Conservation (phyloP, 768 basidiomycete genomes). For the Cystobasidium tubakii region DNA sequence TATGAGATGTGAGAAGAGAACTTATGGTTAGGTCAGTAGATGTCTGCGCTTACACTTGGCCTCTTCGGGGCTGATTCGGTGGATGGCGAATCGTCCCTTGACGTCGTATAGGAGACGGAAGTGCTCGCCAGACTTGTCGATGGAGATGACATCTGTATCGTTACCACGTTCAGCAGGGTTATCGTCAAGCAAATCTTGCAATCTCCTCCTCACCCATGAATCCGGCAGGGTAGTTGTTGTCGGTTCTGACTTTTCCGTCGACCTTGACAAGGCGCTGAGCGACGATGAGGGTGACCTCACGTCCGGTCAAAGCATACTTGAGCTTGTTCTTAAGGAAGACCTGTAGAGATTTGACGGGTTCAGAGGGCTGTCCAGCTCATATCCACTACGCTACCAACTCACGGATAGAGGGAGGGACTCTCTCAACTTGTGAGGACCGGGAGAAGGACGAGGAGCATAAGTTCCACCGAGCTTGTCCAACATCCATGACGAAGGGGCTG, state of each 20-base stretch:
- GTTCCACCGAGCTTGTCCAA: constrained; percentile 95
- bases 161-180: too few species aligned
- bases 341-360: constrained; percentile 30
- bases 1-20: constrained; percentile 8
- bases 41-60: constrained; percentile 73
- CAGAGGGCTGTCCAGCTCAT: too few species aligned
- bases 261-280: constrained; percentile 96
- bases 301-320: constrained; percentile 95
- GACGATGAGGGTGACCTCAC: constrained; percentile 91
- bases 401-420: constrained; percentile 87
- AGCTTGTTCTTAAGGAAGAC: constrained; percentile 98
- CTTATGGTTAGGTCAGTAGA: neutral
- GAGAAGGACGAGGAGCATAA: constrained; percentile 78
- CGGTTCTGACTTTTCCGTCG: constrained; percentile 96
- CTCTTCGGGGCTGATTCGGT: constrained; percentile 97
- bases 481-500: constrained; percentile 99
- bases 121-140: constrained; percentile 98
- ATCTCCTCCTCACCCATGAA: constrained; percentile 74
- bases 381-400: neutral
- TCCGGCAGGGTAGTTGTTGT: constrained; percentile 91
- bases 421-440: constrained; percentile 98
- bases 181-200: constrained; percentile 1
- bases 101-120: constrained; percentile 99
- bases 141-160: constrained; percentile 82
- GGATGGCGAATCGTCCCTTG: constrained; percentile 99